Conservation (phyloP, 495 filamentous ascomycete genomes). For the Penicillium canariense region DNA sequence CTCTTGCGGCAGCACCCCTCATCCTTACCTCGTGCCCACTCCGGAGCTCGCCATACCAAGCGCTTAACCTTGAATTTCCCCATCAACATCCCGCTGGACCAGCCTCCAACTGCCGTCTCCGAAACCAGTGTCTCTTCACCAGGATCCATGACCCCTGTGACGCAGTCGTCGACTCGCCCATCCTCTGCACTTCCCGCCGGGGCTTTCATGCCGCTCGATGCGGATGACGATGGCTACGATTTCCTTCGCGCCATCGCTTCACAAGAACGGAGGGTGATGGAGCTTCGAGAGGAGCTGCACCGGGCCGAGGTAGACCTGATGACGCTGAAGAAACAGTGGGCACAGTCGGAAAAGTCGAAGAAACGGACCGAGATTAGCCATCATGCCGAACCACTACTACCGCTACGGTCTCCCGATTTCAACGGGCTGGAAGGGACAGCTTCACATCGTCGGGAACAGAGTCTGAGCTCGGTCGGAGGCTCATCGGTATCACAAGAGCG, state of each 20-base stretch:
- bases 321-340: conserved; percentile 80
- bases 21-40: conserved; percentile 48
- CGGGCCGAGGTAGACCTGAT: conserved; percentile 76
- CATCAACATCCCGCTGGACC: conserved; percentile 45
- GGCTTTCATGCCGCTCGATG: conserved; percentile 46
- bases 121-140: conserved; percentile 36
- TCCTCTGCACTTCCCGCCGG: conserved; percentile 30
- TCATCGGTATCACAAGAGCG: conserved; percentile 33
- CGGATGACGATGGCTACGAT: conserved; percentile 58
- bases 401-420: conserved; percentile 48
- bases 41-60: conserved; percentile 62
- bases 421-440: conserved; percentile 17
- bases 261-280: conserved; percentile 89
- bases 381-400: conserved; percentile 55
- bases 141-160: conserved; percentile 37
- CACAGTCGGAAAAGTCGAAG: conserved; percentile 70
- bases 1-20: conserved; percentile 42
- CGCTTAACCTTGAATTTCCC: conserved; percentile 80
- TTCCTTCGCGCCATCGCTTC: conserved; percentile 87
- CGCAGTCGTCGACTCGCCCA: conserved; percentile 33
- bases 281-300: conserved; percentile 81
- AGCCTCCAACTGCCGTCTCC: conserved; percentile 26
- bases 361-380: conserved; percentile 64
- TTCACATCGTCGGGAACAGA: conserved; percentile 32
- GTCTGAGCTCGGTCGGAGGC: conserved; percentile 31